Evolutionary conservation across 768 basidiomycete genomes (phyloP).

Genomic region (Paxillus involutus): DNA sequence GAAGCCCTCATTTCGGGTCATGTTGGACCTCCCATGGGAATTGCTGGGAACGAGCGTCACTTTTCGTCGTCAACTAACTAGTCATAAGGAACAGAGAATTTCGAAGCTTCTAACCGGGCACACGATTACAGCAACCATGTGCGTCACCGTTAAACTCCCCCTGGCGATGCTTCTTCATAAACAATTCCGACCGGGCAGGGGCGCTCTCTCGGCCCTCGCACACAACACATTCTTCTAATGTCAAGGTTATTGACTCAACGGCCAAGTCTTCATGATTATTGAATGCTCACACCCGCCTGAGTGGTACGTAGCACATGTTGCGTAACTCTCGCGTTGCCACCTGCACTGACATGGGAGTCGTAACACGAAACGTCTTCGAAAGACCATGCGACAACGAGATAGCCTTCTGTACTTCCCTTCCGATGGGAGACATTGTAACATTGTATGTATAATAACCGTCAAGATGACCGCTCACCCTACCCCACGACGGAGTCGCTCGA

Average conservation of each 20-base stretch:
- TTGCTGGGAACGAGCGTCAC: neutral
- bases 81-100: neutral
- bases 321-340: neutral
- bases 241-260: neutral
- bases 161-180: neutral
- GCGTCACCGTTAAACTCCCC: neutral
- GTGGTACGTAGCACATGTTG: neutral
- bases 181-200: neutral
- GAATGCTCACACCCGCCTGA: neutral
- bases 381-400: neutral
- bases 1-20: slow-evolving; percentile 2
- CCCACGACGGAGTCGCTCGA: neutral
- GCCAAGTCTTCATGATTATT: neutral
- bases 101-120: neutral
- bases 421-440: neutral
- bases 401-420: neutral
- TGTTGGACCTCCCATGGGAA: slow-evolving; percentile 3
- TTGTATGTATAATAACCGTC: neutral
- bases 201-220: neutral
- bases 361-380: neutral
- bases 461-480: neutral
- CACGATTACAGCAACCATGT: neutral
- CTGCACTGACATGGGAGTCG: neutral
- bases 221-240: neutral
- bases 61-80: neutral